Conservation (phyloP, 2,329 filamentous ascomycete species). For the Colletotrichum gloeosporioides region DNA sequence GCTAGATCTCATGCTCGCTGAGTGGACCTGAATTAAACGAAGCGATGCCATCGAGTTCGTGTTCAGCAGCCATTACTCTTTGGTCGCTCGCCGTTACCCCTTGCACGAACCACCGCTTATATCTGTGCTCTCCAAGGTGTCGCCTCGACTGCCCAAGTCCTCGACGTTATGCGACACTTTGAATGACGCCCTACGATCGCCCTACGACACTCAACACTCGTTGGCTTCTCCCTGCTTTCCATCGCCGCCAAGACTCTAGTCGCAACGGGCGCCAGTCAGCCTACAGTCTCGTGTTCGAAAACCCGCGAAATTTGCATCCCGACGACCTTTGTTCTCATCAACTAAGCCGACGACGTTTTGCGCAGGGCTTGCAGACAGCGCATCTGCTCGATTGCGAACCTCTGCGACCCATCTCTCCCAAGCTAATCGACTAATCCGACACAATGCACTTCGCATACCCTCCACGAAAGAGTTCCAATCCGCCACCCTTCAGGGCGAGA, state of each 20-base stretch:
- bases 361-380: neutral
- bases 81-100: neutral
- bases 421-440: constrained; percentile 12
- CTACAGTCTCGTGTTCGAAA: constrained; percentile 6
- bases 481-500: constrained; percentile 72
- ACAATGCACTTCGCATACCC: constrained; percentile 91
- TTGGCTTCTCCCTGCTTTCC: constrained; percentile 16
- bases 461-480: constrained; percentile 80
- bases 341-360: neutral
- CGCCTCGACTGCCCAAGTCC: neutral
- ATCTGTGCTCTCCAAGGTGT: neutral
- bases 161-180: constrained; percentile 13
- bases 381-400: neutral
- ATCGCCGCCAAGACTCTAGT: constrained; percentile 12
- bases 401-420: neutral
- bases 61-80: constrained; percentile 2
- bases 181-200: neutral
- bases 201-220: neutral
- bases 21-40: constrained; percentile 21
- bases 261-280: constrained; percentile 16
- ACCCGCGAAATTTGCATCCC: neutral
- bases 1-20: constrained; percentile 6
- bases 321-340: neutral
- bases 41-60: constrained; percentile 13
- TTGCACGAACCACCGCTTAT: neutral